Evolutionary conservation across 73 alveolate genomes (phyloP), one percentile per base, ranked within the genome.

Genomic region (Paramecium sexaurelia): DNA sequence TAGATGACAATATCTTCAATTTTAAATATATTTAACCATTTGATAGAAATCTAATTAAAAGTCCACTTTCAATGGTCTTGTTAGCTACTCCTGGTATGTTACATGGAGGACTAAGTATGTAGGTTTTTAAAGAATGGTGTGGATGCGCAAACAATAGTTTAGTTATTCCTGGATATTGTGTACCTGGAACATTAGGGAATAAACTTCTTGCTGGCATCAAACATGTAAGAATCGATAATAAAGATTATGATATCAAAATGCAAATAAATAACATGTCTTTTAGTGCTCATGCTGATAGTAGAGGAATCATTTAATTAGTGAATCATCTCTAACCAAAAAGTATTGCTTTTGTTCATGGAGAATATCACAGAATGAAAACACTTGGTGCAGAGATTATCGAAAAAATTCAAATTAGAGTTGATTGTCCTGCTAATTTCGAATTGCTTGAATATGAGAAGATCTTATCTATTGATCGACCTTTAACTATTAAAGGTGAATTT

Each of bases 31-130:
- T 98, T 3, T 94, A 98, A 83, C 97, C 95, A 33, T 96, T 98
- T 75, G 99, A 97, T 85, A 94, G 96, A 75, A 94, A 95, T 47
- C 36, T 95, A 56, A 91, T 95, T 20, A 96, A 96, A 22, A 95
- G 96, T 7, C 95, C 94, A 32, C 85, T 91, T 24, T 99, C 99
- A 1, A 96, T 97, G 99, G 99, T 98, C 35, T 94, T 97, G 66
- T 97, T 98, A 43, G 99, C 99, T 27, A 97, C 99, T 1, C 99
- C 99, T 5, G 99, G 99, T 1, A 98, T 98, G 99, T 97, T 98
- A 20, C 99, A 98, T 95, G 99, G 99, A 7, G 99, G 99, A 3
- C 92, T 96, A 55, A 94, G 99, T 40, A 96, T 98, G 55, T 75
- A 92, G 56, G 97, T 96, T 41, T 98, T 97, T 92, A 98, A 97